phyloP scores from a whole-genome alignment of 345 rosid genomes.

The Aquilaria sinensis region DNA sequence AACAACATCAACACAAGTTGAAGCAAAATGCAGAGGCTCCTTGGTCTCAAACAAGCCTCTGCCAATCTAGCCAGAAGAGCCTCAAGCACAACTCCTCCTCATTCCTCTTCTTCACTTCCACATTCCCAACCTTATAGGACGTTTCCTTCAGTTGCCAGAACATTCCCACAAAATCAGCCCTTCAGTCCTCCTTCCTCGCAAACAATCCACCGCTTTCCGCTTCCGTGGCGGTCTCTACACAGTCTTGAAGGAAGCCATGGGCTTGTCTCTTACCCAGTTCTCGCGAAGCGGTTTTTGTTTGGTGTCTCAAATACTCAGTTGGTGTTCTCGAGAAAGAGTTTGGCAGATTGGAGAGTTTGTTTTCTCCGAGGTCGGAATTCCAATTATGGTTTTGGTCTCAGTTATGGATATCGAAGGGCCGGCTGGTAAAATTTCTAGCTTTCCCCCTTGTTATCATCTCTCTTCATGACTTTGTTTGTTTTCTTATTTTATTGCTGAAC shows the following conservation, averaged over 20 bases:
- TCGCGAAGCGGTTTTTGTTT: constrained; percentile 18
- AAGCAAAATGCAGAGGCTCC: constrained; percentile 25
- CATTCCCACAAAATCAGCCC: constrained; percentile 17
- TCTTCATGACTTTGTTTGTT: not conserved
- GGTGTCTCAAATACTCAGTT: constrained; percentile 23
- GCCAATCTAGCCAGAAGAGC: constrained; percentile 29
- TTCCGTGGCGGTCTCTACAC: constrained; percentile 25
- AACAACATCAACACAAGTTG: too few species aligned
- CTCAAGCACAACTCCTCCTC: constrained; percentile 13
- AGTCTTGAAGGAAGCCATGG: constrained; percentile 19
- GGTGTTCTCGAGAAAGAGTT: constrained; percentile 18
- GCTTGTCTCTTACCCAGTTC: constrained; percentile 26
- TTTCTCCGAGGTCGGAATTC: constrained; percentile 23
- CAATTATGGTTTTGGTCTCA: constrained; percentile 17
- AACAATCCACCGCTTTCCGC: constrained; percentile 16
- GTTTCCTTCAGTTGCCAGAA: constrained; percentile 13
- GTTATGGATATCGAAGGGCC: constrained; percentile 24
- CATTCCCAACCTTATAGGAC: constrained; percentile 11
- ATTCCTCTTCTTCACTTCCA: constrained; percentile 13
- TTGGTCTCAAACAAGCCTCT: constrained; percentile 29
- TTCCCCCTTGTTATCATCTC: not conserved
- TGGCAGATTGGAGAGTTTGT: constrained; percentile 28
- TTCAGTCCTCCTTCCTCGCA: constrained; percentile 12
- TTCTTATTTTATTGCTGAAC: constrained; percentile 3
- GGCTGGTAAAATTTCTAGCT: constrained; percentile 26